Base-by-base conservation (phyloP, 2,329 filamentous ascomycete species). In the Leptographium galeiforme region DNA sequence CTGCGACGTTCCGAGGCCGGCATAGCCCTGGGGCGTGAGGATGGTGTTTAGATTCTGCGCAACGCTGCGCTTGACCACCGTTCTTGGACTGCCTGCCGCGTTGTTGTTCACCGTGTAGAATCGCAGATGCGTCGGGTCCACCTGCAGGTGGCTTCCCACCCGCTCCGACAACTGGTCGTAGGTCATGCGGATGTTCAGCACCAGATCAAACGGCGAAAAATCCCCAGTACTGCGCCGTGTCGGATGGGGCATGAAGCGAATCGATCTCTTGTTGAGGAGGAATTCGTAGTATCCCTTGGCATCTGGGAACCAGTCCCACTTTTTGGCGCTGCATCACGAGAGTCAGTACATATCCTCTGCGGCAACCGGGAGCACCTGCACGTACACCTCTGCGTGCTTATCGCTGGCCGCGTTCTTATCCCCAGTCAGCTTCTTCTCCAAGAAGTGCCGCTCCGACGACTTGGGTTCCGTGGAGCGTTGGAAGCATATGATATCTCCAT, bases 401-500 rank as follows among this genome's bases (percentile, higher is more conserved):
- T 30, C 36, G 32, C 46, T 40, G 4, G 39, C 19, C 1, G 52
- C 43, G n/a, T 41, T 30, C 30, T 66, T 69, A 14, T 72, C 71
- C 41, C 66, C 66, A 1, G 66, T 64, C 14, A 70, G 60, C 48
- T 66, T 39, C 59, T 70, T 70, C 10, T 67, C 67, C 13, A 71
- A 60, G 33, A 66, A 66, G 41, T 71, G 64, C 6, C 49, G 55
- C 33, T 52, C 58, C 12, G 41, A 45, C 14, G 65, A 65, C 62
- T 76, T 78, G 40, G 68, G 68, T 48, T 79, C 77, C 1, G 65
- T 69, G 32, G 77, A 72, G 56, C 80, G 79, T 66, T 98, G 93
- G 70, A 97, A 96, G 64, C 90, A 95, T 54, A 98, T 82, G 60
- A 98, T 95, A 64, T 98, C 93, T 49, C 93, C 93, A 62, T 98